A percentile compares a stretch with the other conserved stretches of the same genome.
phyloP scores from a whole-genome alignment of 169 alveolate genomes.

The Cyclospora cayetanensis region DNA sequence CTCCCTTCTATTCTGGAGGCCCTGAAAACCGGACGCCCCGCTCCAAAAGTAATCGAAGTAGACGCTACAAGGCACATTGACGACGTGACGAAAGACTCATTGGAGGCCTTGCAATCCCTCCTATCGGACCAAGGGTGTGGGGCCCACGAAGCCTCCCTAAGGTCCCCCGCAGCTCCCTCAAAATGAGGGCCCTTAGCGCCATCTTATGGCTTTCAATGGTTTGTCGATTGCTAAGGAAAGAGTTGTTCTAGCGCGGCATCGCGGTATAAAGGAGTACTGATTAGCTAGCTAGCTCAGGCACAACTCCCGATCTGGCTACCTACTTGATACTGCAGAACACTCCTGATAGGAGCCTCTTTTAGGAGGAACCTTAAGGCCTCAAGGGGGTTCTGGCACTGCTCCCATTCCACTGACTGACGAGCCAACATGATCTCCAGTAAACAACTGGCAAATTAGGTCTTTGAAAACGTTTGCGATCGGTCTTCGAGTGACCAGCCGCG shows the following conservation, averaged over 20 bases:
- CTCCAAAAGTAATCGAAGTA: neutral
- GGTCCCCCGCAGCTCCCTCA: neutral
- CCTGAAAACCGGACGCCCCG: neutral
- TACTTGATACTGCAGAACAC: no score
- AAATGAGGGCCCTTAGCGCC: neutral
- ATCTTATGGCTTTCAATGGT: neutral
- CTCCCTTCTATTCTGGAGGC: neutral
- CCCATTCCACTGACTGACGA: no score
- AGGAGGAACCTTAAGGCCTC: no score
- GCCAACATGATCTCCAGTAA: no score
- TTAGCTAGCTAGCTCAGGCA: conserved; percentile 2
- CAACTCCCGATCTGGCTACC: neutral
- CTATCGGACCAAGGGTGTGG: no score
- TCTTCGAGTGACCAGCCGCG: no score
- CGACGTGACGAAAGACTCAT: neutral
- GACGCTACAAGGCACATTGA: conserved; percentile 10
- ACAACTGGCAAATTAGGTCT: no score
- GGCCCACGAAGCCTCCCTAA: neutral
- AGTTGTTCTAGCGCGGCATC: neutral
- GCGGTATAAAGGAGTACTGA: no score
- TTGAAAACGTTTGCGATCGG: no score
- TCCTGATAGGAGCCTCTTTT: no score
- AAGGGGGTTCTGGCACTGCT: no score
- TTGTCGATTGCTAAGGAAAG: neutral
- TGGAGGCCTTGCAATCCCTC: neutral